Conservation (phyloP, 768 basidiomycete genomes). For the Tylopilus sp. region DNA sequence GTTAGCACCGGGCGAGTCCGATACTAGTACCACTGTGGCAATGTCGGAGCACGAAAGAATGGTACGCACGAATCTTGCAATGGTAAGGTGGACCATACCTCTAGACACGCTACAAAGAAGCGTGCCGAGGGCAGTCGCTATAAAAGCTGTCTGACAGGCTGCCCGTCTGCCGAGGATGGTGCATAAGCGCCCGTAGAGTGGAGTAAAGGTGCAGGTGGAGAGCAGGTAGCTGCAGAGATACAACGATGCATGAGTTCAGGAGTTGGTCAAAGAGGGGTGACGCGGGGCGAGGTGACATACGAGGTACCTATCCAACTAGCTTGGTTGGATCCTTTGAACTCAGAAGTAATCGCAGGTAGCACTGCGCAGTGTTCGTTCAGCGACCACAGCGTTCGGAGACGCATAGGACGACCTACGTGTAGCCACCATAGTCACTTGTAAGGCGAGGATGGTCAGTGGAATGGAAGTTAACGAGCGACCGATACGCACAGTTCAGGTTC, state of each 20-base stretch:
- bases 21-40: too few relatives aligned
- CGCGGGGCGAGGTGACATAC: constrained; percentile 6
- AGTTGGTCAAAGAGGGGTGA: not conserved
- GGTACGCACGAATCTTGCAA: constrained; percentile 26
- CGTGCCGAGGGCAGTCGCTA: constrained; percentile 4
- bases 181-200: constrained; percentile 17
- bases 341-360: constrained; percentile 18
- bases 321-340: constrained; percentile 26
- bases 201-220: constrained; percentile 17
- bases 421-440: too few relatives aligned
- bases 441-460: not conserved
- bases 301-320: constrained; percentile 28
- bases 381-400: too few relatives aligned
- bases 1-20: too few relatives aligned
- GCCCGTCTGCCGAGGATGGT: constrained; percentile 11
- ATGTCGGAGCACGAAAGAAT: not conserved
- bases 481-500: constrained; percentile 4
- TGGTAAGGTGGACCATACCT: constrained; percentile 9
- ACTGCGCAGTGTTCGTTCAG: constrained; percentile 4
- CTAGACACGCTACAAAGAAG: constrained; percentile 10
- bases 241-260: too few relatives aligned
- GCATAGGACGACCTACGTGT: too few relatives aligned
- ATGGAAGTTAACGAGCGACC: too few relatives aligned
- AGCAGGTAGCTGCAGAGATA: constrained; percentile 6
- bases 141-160: constrained; percentile 12